Evolutionary conservation across 2,329 filamentous ascomycete species (phyloP), one percentile per base, ranked within the genome.

Genomic region (Lizonia empirigonia): DNA sequence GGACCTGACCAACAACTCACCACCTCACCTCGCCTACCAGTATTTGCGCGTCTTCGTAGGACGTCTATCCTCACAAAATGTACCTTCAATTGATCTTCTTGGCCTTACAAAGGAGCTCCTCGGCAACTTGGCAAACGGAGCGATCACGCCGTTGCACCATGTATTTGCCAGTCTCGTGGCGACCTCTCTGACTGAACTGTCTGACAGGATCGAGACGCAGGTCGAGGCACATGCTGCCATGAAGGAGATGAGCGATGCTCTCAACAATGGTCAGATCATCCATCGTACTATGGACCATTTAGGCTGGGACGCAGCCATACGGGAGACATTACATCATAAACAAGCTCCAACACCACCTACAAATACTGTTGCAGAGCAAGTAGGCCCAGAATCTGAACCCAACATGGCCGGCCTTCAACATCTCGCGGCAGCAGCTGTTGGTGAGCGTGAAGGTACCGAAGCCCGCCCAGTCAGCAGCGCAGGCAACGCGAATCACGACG

Each of bases 321-420:
- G 62, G 4, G 68, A 73, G 12, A 50, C 68, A 1, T 44, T 72
- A 10, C 67, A 66, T 13, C 62, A 69, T 34, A 71, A 69, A 54
- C 66, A 64, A 38, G 46, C 57, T 6, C 56, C 59, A 10, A 60
- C 60, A 4, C 62, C 67, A 1, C 49, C 60, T 5, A 44, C 39
- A 16, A 63, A 61, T 7, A 42, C 50, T 5, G 26, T 55, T 2
- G 33, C 51, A 3, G 70, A 71, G 19, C 69, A 65, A 33, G 60
- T 60, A 6, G 63, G 53, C 39, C 51, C 67, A 7, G 56, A 55
- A 6, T n/a, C 56, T 2, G 63, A 72, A 44, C 69, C 69, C 9
- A 73, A 73, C 44, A 72, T 74, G 67, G 69, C 64, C 15, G 69
- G 70, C 12, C 62, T 74, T 0, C 69, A 74, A 40, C 71, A 74